Evolutionary conservation across 768 basidiomycete genomes (phyloP).

Genomic region (Mycena maculata): DNA sequence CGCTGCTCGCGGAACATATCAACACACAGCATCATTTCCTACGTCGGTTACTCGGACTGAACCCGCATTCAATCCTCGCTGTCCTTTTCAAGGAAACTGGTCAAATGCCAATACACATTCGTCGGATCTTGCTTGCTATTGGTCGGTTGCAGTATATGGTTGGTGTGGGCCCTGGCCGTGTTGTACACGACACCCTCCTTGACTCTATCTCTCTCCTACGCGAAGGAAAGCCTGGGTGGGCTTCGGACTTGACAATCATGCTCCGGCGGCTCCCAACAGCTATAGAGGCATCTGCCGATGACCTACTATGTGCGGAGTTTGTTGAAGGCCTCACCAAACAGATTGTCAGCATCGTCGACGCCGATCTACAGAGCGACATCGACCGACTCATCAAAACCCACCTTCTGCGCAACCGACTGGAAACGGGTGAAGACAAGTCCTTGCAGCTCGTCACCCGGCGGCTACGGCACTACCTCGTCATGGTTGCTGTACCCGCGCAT

Average conservation of each 20-base stretch:
- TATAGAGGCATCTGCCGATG: background rate
- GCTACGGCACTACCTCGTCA: background rate
- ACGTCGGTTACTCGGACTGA: constrained; percentile 4
- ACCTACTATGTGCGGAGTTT: too few species aligned
- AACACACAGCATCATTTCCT: background rate
- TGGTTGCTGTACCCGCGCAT: background rate
- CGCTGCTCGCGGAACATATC: background rate
- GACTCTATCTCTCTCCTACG: background rate
- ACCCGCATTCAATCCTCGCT: background rate
- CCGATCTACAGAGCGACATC: background rate
- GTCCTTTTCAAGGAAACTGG: constrained; percentile 26
- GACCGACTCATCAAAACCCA: constrained; percentile 4
- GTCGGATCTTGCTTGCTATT: constrained; percentile 10
- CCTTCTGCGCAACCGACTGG: constrained; percentile 12
- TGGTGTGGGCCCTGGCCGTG: background rate
- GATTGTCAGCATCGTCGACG: background rate
- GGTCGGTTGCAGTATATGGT: constrained; percentile 7
- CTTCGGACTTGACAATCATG: background rate
- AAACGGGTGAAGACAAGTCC: background rate
- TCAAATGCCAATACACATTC: constrained; percentile 16
- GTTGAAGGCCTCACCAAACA: background rate
- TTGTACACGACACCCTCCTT: background rate
- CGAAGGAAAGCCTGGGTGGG: background rate
- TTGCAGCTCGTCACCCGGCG: background rate
- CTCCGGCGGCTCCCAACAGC: background rate